Percentiles rank a stretch among this genome's conserved stretches.
Evolutionary conservation across 805 yeast species (phyloP).

Genomic region (Ogataea ganodermae): DNA sequence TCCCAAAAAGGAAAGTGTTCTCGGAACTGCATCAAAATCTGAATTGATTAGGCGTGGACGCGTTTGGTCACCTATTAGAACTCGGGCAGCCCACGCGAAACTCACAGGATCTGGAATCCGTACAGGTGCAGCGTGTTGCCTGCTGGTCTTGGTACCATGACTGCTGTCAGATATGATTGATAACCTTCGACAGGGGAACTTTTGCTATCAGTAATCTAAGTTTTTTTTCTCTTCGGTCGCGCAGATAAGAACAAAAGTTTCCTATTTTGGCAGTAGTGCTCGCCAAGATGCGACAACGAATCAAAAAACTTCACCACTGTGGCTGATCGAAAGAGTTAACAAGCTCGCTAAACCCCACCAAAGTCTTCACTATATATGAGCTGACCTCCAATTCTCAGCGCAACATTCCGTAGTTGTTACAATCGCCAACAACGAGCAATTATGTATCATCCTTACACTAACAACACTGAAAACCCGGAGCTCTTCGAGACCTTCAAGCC

Average conservation of each 20-base stretch:
- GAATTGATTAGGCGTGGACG: background rate
- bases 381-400: too few relatives aligned
- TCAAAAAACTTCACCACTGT: background rate
- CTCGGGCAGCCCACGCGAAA: too few relatives aligned
- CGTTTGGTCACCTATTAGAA: too few relatives aligned
- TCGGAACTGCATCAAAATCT: background rate
- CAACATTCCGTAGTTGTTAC: too few relatives aligned
- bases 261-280: background rate
- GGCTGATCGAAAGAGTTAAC: background rate
- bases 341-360: background rate
- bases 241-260: background rate
- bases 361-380: too few relatives aligned
- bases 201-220: background rate
- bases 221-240: background rate
- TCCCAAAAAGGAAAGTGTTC: background rate
- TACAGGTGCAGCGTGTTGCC: too few relatives aligned
- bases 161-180: too few relatives aligned
- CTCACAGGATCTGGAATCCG: too few relatives aligned
- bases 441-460: constrained; percentile 3
- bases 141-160: too few relatives aligned
- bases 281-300: background rate
- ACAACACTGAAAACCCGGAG: constrained; percentile 24
- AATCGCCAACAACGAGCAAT: background rate
- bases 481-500: constrained; percentile 34
- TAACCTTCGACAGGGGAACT: background rate